Evolutionary conservation across 345 rosid species (phyloP).

Genomic region (Euphorbia pulcherrima): DNA sequence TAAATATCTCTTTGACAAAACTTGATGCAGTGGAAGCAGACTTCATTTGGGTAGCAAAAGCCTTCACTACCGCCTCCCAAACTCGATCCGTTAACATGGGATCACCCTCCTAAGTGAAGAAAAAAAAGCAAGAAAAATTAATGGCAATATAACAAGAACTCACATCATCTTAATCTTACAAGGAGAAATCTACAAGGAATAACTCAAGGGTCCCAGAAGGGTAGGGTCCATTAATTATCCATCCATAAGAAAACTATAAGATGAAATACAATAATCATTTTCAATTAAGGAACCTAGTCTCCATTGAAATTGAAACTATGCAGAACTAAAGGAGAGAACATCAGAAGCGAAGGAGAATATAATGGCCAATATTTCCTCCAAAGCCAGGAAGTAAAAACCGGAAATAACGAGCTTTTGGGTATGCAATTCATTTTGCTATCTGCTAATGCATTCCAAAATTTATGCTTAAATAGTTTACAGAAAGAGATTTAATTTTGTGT

Average conservation of each 20-base stretch:
- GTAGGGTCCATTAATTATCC: background rate
- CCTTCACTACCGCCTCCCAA: slow-evolving; percentile 94
- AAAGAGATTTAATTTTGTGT: background rate
- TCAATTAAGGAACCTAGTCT: background rate
- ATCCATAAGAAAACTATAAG: background rate
- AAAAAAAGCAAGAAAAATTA: slow-evolving; percentile 11
- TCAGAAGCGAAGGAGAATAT: background rate
- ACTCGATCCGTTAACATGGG: slow-evolving; percentile 76
- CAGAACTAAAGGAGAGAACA: background rate
- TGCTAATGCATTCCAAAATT: background rate
- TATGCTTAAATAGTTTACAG: background rate
- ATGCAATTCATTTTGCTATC: background rate
- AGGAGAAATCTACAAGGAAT: too few species aligned
- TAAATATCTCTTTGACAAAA: slow-evolving; percentile 91
- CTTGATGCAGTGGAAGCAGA: slow-evolving; percentile 95
- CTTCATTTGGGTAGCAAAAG: slow-evolving; percentile 88
- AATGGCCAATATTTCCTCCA: background rate
- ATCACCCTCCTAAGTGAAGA: slow-evolving; percentile 60
- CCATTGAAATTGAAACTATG: background rate
- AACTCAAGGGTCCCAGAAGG: background rate
- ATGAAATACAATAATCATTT: background rate
- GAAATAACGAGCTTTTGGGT: background rate
- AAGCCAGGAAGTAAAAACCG: background rate
- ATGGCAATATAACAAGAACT: slow-evolving; percentile 4
- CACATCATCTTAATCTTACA: background rate